Evolutionary conservation across 768 basidiomycete genomes (phyloP).

Genomic region (Glaciozyma antarctica): DNA sequence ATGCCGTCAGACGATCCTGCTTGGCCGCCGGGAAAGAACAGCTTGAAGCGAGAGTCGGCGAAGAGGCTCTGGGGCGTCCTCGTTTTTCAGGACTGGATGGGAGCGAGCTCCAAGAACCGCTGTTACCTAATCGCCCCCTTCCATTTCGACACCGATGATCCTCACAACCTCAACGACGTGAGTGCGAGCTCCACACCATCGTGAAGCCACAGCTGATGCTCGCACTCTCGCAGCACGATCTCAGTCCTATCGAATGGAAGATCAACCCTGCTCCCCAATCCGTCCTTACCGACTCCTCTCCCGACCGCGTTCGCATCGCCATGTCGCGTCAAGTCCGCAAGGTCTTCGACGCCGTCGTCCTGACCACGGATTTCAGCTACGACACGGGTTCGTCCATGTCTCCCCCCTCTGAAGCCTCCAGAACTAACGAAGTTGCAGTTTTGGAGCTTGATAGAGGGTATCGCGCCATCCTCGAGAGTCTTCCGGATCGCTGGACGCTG

Average conservation of each 20-base stretch:
- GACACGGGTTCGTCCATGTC: neutral
- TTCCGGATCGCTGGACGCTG: constrained; percentile 28
- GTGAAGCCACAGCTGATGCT: too few relatives aligned
- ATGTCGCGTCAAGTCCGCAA: constrained; percentile 29
- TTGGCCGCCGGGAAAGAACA: constrained; percentile 26
- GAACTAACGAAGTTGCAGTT: neutral
- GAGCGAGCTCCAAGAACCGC: constrained; percentile 16
- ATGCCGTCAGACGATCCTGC: constrained; percentile 31
- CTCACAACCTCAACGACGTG: constrained; percentile 28
- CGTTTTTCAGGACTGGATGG: constrained; percentile 33
- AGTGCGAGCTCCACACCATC: too few relatives aligned
- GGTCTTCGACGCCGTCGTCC: constrained; percentile 25
- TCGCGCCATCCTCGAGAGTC: constrained; percentile 21
- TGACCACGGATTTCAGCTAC: constrained; percentile 15
- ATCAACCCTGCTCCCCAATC: constrained; percentile 14
- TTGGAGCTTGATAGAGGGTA: constrained; percentile 30
- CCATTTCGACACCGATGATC: constrained; percentile 32
- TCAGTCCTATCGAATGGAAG: constrained; percentile 15
- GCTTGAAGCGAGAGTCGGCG: constrained; percentile 28
- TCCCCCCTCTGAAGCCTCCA: too few relatives aligned
- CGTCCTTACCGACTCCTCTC: constrained; percentile 30
- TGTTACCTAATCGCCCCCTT: constrained; percentile 22
- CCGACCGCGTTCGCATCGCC: constrained; percentile 27
- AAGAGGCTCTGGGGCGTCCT: constrained; percentile 27
- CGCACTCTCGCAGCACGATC: constrained; percentile 1